These are phyloP conservation scores for Beauveria pseudobassiana DNA, from an alignment of 2,329 filamentous ascomycete genomes.

Conservation along the genomic window DNA sequence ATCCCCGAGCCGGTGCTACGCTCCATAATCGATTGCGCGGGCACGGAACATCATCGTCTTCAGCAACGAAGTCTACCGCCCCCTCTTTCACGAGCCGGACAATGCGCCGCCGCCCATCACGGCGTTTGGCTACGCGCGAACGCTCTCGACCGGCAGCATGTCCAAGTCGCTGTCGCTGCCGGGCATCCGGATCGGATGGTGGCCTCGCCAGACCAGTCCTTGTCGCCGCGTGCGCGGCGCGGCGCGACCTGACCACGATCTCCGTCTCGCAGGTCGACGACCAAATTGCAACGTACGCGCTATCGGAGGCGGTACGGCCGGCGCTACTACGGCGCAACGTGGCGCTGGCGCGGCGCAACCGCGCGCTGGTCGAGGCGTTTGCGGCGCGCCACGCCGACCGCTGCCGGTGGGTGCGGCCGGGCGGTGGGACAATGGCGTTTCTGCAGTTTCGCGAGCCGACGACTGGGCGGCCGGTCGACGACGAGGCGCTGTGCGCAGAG, in stretches of 20 bases:
- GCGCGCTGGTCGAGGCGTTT: slow-evolving; percentile 59
- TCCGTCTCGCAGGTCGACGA: slow-evolving; percentile 62
- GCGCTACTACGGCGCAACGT: slow-evolving; percentile 28
- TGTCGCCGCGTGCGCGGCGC: slow-evolving; percentile 54
- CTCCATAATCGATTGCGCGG: slow-evolving; percentile 55
- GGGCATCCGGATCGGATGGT: slow-evolving; percentile 77
- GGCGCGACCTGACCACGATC: slow-evolving; percentile 79
- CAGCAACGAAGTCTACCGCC: slow-evolving; percentile 76
- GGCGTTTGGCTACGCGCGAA: slow-evolving; percentile 62
- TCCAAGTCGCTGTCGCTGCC: slow-evolving; percentile 81
- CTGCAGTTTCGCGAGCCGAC: slow-evolving; percentile 53
- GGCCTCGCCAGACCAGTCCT: slow-evolving; percentile 57
- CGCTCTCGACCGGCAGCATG: slow-evolving; percentile 70
- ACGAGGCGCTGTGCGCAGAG: slow-evolving; percentile 62
- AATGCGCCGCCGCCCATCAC: slow-evolving; percentile 58
- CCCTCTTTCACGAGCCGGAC: slow-evolving; percentile 60
- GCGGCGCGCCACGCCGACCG: slow-evolving; percentile 55
- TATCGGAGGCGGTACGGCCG: slow-evolving; percentile 41
- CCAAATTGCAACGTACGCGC: slow-evolving; percentile 65
- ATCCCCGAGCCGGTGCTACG: slow-evolving; percentile 55
- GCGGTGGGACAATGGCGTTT: slow-evolving; percentile 74
- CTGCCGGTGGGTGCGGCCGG: slow-evolving; percentile 65
- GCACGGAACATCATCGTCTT: slow-evolving; percentile 59
- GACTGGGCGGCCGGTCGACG: slow-evolving; percentile 56
- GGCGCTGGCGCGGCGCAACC: slow-evolving; percentile 60